These are phyloP conservation scores for Closterium sp. DNA, from an alignment of 139 green algal species.

Conservation along the genomic window DNA sequence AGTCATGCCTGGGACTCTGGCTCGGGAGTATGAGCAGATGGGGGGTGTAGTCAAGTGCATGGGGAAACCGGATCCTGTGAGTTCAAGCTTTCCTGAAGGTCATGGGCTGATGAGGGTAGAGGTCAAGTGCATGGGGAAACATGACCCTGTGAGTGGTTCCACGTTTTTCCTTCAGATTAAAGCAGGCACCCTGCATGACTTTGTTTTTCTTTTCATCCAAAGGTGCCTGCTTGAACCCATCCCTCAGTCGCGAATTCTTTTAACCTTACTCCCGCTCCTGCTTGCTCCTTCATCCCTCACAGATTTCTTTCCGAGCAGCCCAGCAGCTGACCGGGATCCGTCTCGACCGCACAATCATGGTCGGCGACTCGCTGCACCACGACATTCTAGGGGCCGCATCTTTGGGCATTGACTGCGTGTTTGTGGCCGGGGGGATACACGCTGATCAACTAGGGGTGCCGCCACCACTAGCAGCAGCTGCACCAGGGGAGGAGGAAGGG, in stretches of 20 bases:
- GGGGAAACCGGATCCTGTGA: slow-evolving; percentile 50
- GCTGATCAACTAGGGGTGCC: slow-evolving; percentile 21
- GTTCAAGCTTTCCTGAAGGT: too few species aligned
- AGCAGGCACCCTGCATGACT: too few species aligned
- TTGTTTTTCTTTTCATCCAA: too few species aligned
- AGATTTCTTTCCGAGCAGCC: slow-evolving; percentile 35
- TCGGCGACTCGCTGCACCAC: slow-evolving; percentile 47
- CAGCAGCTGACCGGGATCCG: slow-evolving; percentile 26
- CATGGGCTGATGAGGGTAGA: slow-evolving; percentile 33
- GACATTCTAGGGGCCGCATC: slow-evolving; percentile 28
- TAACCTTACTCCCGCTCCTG: neutral
- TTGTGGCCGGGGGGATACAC: slow-evolving; percentile 45
- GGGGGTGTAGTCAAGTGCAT: slow-evolving; percentile 43
- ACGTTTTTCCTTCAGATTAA: too few species aligned
- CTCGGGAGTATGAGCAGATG: slow-evolving; percentile 30
- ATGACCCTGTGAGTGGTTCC: too few species aligned
- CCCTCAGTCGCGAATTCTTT: too few species aligned
- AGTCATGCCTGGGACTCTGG: too few species aligned
- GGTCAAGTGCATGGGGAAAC: slow-evolving; percentile 50
- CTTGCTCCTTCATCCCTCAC: slow-evolving; percentile 2
- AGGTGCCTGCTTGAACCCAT: too few species aligned
- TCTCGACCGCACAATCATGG: neutral
- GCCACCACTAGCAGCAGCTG: neutral
- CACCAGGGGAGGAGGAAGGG: neutral
- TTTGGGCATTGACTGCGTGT: slow-evolving; percentile 34